Evolutionary conservation across 192 early-diverging fungal species (phyloP).

Genomic region (Glomus cerebriforme): DNA sequence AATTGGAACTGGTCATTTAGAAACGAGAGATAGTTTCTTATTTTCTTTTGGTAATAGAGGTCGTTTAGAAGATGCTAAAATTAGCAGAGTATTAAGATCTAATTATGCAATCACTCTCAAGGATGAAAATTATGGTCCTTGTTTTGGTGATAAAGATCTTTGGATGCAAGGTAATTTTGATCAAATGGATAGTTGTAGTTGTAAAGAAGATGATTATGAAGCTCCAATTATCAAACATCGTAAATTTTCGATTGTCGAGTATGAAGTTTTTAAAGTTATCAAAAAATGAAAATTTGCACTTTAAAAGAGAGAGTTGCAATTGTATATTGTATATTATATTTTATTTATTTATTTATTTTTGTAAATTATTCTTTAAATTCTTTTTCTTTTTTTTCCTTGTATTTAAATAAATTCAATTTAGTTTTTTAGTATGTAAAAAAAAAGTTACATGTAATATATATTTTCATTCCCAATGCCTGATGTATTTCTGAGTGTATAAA

Average conservation of each 20-base stretch:
- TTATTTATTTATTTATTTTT: no score
- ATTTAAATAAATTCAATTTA: no score
- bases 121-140: conserved; percentile 14
- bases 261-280: conserved; percentile 17
- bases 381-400: no score
- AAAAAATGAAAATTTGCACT: background rate
- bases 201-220: conserved; percentile 25
- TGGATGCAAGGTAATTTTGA: conserved; percentile 16
- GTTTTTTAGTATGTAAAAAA: no score
- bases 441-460: no score
- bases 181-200: conserved; percentile 12
- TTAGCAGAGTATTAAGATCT: background rate
- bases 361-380: no score
- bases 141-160: conserved; percentile 21
- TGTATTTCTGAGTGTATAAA: no score
- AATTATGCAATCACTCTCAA: conserved; percentile 15
- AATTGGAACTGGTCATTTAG: conserved; percentile 3
- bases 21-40: conserved; percentile 18
- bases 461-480: no score
- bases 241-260: conserved; percentile 2
- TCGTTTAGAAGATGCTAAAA: conserved; percentile 17
- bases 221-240: conserved; percentile 4
- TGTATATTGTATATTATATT: no score
- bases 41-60: conserved; percentile 16
- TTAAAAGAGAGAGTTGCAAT: no score